Evolutionary conservation across 176 grass and related monocot species (phyloP).

Genomic region (Raddia distichophylla): DNA sequence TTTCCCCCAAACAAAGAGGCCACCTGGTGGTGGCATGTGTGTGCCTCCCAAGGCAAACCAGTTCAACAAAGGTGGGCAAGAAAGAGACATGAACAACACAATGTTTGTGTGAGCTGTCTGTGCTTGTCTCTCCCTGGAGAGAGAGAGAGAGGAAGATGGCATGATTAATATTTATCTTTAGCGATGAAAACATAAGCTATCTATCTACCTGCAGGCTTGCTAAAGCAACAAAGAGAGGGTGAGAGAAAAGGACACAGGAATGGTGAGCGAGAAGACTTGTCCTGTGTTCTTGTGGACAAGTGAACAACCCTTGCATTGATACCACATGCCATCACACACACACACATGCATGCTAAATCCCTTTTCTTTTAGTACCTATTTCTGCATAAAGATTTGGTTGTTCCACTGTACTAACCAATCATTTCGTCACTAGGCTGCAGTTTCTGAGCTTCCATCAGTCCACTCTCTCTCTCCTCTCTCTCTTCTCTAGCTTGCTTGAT

Average conservation of each 20-base stretch:
- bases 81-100: constrained; percentile 70
- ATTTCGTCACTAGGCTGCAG: constrained; percentile 39
- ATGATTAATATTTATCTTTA: constrained; percentile 44
- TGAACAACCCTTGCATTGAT: constrained; percentile 55
- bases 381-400: constrained; percentile 42
- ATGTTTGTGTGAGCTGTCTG: constrained; percentile 52
- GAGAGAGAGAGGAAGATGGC: constrained; percentile 33
- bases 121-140: background rate
- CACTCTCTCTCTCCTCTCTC: background rate
- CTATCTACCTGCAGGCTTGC: constrained; percentile 32
- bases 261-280: constrained; percentile 54
- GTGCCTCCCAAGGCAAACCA: constrained; percentile 35
- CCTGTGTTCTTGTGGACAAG: constrained; percentile 43
- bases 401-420: constrained; percentile 43
- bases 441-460: constrained; percentile 41
- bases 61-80: constrained; percentile 52
- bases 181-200: constrained; percentile 36
- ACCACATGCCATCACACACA: constrained; percentile 52
- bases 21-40: constrained; percentile 32
- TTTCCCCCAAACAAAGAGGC: constrained; percentile 3
- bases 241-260: constrained; percentile 36
- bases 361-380: constrained; percentile 22
- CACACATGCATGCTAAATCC: constrained; percentile 33
- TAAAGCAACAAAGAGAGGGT: constrained; percentile 42
- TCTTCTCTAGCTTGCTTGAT: background rate